Evolutionary conservation across 208 protist genomes (phyloP).

Genomic region (Wallacemonas sp.): DNA sequence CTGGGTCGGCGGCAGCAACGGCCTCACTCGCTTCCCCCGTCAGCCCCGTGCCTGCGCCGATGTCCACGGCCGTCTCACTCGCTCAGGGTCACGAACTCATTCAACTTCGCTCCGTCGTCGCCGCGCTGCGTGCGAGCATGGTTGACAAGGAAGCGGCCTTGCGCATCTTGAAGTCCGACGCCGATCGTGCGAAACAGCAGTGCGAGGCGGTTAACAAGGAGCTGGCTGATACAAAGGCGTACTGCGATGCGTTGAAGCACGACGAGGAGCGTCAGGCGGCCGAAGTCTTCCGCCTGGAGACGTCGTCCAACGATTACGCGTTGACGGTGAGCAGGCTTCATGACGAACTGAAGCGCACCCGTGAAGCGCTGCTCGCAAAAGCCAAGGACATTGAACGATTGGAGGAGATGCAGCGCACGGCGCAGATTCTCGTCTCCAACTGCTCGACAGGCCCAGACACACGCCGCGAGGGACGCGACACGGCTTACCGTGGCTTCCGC

Average conservation of each 20-base stretch:
- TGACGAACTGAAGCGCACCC: background rate
- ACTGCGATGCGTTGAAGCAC: background rate
- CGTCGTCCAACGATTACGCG: background rate
- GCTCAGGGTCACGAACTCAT: slow-evolving; percentile 2
- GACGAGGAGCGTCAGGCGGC: slow-evolving; percentile 3
- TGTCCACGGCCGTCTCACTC: background rate
- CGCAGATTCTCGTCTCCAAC: background rate
- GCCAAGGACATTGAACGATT: background rate
- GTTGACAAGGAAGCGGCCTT: background rate
- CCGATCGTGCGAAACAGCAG: background rate
- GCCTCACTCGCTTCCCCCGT: too few relatives aligned
- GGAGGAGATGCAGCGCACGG: background rate
- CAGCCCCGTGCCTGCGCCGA: too few relatives aligned
- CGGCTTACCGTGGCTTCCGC: too few relatives aligned
- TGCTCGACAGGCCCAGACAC: background rate
- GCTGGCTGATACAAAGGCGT: background rate
- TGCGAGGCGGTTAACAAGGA: background rate
- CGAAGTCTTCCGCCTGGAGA: background rate
- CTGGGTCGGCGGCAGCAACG: slow-evolving; percentile 20
- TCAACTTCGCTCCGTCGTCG: slow-evolving; percentile 25
- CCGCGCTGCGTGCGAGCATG: slow-evolving; percentile 14
- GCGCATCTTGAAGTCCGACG: background rate
- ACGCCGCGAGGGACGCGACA: background rate
- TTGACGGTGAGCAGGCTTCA: background rate
- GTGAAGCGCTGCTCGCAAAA: background rate